Evolutionary conservation across 2,329 filamentous ascomycete genomes (phyloP).

Genomic region (Grosmannia penicillata): DNA sequence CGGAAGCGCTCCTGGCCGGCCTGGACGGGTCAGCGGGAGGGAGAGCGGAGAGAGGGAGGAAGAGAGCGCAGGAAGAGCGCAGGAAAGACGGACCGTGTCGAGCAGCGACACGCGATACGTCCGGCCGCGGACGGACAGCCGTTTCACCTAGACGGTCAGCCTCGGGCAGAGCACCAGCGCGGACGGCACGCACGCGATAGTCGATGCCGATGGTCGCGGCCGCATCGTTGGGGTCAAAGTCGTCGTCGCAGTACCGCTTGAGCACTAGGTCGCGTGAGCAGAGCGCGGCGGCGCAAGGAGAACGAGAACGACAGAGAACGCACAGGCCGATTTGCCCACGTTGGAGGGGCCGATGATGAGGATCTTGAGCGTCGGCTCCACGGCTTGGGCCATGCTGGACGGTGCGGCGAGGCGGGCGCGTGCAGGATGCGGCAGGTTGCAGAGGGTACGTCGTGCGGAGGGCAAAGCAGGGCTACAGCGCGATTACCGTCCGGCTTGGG

Average conservation of each 20-base stretch:
- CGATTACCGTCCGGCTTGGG: not conserved
- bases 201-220: conserved; percentile 43
- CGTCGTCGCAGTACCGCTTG: conserved; percentile 39
- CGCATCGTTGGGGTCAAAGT: conserved; percentile 38
- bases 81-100: conserved; percentile 24
- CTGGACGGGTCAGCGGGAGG: conserved; percentile 10
- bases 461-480: no score
- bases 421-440: not conserved
- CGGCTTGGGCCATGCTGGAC: conserved; percentile 21
- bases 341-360: conserved; percentile 40
- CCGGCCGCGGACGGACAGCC: conserved; percentile 33
- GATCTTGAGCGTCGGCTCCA: conserved; percentile 34
- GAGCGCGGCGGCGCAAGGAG: not conserved
- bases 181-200: conserved; percentile 33
- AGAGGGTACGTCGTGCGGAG: no score
- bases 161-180: not conserved
- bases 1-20: conserved; percentile 33
- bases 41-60: not conserved
- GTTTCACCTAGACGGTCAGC: conserved; percentile 27
- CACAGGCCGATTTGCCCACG: conserved; percentile 39
- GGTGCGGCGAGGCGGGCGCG: not conserved
- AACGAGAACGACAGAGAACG: conserved; percentile 9
- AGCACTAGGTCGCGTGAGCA: conserved; percentile 23
- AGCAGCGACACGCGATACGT: conserved; percentile 37
- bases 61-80: not conserved